Conservation (phyloP, 148 eudicot genomes). For the Pouteria glomerata region DNA sequence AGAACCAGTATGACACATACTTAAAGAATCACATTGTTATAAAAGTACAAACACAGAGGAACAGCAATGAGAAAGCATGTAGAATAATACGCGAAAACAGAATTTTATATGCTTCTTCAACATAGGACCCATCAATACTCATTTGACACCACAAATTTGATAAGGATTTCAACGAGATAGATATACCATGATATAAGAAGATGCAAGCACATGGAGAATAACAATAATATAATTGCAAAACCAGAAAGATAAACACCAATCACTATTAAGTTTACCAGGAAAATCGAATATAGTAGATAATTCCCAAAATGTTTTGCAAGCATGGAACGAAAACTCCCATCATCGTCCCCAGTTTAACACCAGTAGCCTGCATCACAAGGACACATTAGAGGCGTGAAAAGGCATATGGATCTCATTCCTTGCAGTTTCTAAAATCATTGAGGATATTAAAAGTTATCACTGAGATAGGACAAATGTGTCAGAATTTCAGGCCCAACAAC, state of each 20-base stretch:
- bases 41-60: background rate
- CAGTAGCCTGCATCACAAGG: slow-evolving; percentile 48
- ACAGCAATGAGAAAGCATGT: background rate
- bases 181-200: background rate
- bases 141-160: background rate
- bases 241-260: slow-evolving; percentile 4
- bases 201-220: background rate
- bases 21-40: background rate
- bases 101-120: background rate
- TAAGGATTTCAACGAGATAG: no score
- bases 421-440: background rate
- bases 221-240: background rate
- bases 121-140: background rate
- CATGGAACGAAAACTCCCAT: slow-evolving; percentile 99
- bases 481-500: no score
- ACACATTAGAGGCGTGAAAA: slow-evolving; percentile 12
- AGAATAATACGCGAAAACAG: no score
- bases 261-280: slow-evolving; percentile 61
- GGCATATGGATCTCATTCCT: background rate
- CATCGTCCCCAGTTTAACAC: slow-evolving; percentile 74
- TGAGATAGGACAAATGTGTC: background rate
- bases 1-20: no score
- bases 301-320: slow-evolving; percentile 93
- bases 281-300: slow-evolving; percentile 93
- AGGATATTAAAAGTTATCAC: background rate